A percentile compares a stretch with the other conserved stretches of the same genome.
phyloP scores from a whole-genome alignment of 345 rosid genomes.

The Zanthoxylum bungeanum region DNA sequence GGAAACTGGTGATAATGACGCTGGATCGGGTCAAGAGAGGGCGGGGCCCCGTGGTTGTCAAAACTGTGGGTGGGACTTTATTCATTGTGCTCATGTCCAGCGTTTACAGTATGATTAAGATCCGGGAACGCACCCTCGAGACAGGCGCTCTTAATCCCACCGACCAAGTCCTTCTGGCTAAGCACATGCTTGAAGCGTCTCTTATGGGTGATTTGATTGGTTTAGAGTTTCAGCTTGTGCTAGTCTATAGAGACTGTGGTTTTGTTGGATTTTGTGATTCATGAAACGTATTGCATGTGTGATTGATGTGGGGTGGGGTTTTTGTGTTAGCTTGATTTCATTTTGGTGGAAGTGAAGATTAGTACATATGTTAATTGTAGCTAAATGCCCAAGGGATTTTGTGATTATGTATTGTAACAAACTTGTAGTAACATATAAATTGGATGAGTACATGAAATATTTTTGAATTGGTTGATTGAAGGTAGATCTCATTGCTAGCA shows the following conservation, averaged over 20 bases:
- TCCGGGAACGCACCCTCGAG: slow-evolving; percentile 54
- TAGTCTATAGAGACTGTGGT: neutral
- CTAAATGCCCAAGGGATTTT: too few relatives aligned
- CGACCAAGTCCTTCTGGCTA: slow-evolving; percentile 73
- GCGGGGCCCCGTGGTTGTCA: slow-evolving; percentile 69
- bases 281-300: too few relatives aligned
- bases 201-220: slow-evolving; percentile 62
- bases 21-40: slow-evolving; percentile 83
- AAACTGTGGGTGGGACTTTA: slow-evolving; percentile 61
- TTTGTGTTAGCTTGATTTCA: neutral
- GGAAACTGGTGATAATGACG: slow-evolving; percentile 61
- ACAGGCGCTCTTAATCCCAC: slow-evolving; percentile 66
- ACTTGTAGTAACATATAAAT: neutral
- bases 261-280: neutral
- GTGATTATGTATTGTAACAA: too few relatives aligned
- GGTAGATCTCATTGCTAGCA: neutral
- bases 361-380: too few relatives aligned
- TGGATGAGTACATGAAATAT: too few relatives aligned
- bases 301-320: neutral
- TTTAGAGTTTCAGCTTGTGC: neutral
- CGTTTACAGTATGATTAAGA: slow-evolving; percentile 50
- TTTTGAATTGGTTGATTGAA: too few relatives aligned
- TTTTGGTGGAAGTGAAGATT: neutral
- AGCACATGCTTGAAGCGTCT: slow-evolving; percentile 78
- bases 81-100: slow-evolving; percentile 58